These are phyloP conservation scores for Phytophthora sojae DNA, from an alignment of 352 stramenopile species.

Conservation along the genomic window DNA sequence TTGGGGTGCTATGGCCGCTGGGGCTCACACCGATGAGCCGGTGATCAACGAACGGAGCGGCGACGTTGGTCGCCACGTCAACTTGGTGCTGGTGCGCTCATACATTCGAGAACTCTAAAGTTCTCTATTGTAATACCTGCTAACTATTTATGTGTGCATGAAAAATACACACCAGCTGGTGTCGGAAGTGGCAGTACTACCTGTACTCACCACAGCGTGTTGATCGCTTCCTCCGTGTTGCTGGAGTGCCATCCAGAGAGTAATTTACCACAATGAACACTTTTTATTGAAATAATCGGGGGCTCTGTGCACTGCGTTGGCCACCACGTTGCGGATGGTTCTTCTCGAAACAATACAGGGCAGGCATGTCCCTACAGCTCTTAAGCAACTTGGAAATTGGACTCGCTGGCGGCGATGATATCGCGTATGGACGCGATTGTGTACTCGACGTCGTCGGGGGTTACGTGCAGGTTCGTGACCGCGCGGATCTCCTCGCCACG, in stretches of 20 bases:
- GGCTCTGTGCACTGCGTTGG: constrained; percentile 16
- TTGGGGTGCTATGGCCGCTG: no score
- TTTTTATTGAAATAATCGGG: constrained; percentile 37
- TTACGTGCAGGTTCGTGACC: constrained; percentile 82
- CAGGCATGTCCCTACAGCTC: constrained; percentile 16
- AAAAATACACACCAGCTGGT: no score
- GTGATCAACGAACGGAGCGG: no score
- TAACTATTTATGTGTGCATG: no score
- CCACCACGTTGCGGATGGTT: constrained; percentile 1
- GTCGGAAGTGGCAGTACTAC: no score
- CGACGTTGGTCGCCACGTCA: no score
- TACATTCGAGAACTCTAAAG: no score
- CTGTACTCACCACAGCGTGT: neutral
- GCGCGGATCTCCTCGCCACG: constrained; percentile 69
- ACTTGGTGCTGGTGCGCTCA: no score
- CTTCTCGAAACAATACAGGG: constrained; percentile 22
- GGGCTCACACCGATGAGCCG: no score
- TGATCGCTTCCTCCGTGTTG: neutral
- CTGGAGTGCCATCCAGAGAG: neutral
- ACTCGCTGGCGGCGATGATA: constrained; percentile 50
- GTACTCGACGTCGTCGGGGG: constrained; percentile 69
- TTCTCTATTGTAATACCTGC: no score
- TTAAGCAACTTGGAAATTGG: constrained; percentile 39
- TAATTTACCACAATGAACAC: constrained; percentile 19
- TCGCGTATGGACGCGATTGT: constrained; percentile 65